Conservation (phyloP, 1,139 yeast species). For the Suhomyces bolitotheri region DNA sequence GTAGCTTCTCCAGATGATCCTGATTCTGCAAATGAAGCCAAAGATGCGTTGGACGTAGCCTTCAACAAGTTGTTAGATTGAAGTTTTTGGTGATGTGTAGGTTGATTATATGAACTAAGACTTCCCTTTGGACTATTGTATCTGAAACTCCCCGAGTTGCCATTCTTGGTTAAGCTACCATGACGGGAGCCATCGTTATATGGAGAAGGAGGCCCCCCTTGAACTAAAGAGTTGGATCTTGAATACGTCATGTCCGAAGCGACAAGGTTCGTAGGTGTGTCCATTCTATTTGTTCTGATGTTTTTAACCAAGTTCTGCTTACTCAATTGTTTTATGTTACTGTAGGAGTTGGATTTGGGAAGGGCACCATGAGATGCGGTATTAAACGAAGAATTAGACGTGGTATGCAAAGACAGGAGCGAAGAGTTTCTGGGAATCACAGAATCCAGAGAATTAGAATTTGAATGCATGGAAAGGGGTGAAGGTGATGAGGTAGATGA, state of each 20-base stretch:
- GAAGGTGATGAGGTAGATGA: constrained; percentile 8
- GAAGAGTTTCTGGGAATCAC: constrained; percentile 9
- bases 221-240: constrained; percentile 5
- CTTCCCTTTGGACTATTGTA: constrained; percentile 4
- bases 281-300: constrained; percentile 29
- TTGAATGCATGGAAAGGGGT: constrained; percentile 7
- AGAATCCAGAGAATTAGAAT: constrained; percentile 8
- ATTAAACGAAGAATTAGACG: constrained; percentile 6
- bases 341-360: constrained; percentile 14
- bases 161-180: constrained; percentile 8
- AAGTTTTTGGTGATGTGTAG: constrained; percentile 8
- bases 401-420: constrained; percentile 8
- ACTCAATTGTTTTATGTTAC: constrained; percentile 23
- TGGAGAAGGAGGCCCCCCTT: constrained; percentile 1
- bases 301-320: constrained; percentile 27
- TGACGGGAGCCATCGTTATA: constrained; percentile 3
- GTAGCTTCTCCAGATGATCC: constrained; percentile 6
- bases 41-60: constrained; percentile 24
- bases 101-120: constrained; percentile 7
- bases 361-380: constrained; percentile 2
- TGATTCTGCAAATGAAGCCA: constrained; percentile 12
- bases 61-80: constrained; percentile 12
- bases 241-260: constrained; percentile 5
- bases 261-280: constrained; percentile 32
- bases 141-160: constrained; percentile 6